Base-by-base conservation (phyloP, 2,329 filamentous ascomycete genomes). In the Pyricularia grisea region DNA sequence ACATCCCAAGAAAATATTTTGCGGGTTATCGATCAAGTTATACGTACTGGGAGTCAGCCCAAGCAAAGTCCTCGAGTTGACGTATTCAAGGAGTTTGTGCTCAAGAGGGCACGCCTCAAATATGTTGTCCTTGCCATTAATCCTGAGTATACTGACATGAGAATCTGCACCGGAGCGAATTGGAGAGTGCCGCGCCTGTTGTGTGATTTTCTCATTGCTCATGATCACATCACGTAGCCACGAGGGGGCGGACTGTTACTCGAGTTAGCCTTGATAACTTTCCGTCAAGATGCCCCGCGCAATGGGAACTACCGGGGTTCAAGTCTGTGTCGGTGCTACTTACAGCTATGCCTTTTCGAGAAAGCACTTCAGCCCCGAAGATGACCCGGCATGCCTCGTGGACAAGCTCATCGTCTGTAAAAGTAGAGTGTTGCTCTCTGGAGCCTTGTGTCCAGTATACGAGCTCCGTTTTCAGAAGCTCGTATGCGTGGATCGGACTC, bases 141-240 rank as follows among this genome's bases (percentile, higher is more conserved):
- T 85, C 67, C 81, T 82, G 42, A 87, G 78, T 4, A 77, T 79
- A 17, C 60, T 63, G 9, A 63, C 60, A 30, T 63, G 60, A 63
- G 60, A 63, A 63, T 63, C 60, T 28, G 60, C 60, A 27, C 60
- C 27, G 3, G 60, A 63, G 42, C 36, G 36, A 27, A 85, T 78
- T 2, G 83, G 83, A 66, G 81, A 79, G 70, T 86, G 81, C 66
- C 80, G 80, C 14, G 84, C 85, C 69, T 79, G 78, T 58, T 78
- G 77, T 7, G 79, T 77, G 2, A 81, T 72, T 6, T 78, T 77
- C 0, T 81, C 80, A 1, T 81, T 80, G 33, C 80, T 82, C 78
- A 88, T 81, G 68, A 89, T 77, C 10, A 89, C 76, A 73, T 89
- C 87, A 71, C 85, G 83, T 68, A 90, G 80, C 87, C 87, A 90